These are phyloP conservation scores for Tuber brumale DNA, from an alignment of 495 filamentous ascomycete genomes.

Conservation along the genomic window DNA sequence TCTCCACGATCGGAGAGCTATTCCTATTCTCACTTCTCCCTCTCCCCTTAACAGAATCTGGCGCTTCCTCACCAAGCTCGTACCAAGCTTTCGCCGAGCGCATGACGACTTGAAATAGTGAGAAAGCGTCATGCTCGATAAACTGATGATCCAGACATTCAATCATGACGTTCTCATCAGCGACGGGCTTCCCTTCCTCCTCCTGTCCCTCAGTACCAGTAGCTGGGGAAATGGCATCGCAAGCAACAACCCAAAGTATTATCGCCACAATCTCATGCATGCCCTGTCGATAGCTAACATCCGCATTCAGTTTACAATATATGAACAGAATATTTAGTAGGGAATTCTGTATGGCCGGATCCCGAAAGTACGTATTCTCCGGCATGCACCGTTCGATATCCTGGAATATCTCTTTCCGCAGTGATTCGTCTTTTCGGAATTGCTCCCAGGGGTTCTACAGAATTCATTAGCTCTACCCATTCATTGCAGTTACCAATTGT, in stretches of 20 bases:
- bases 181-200: conserved; percentile 35
- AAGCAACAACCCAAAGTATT: conserved; percentile 77
- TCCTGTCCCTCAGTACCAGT: conserved; percentile 12
- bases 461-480: neutral
- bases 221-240: conserved; percentile 62
- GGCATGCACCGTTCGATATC: conserved; percentile 91
- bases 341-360: conserved; percentile 67
- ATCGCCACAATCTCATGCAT: conserved; percentile 96
- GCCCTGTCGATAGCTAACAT: conserved; percentile 82
- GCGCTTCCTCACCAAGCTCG: conserved; percentile 52
- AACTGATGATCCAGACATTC: conserved; percentile 62
- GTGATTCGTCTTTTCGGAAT: conserved; percentile 71
- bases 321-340: conserved; percentile 87
- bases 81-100: conserved; percentile 79
- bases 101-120: conserved; percentile 80
- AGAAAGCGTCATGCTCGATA: conserved; percentile 86
- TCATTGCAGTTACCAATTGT: conserved; percentile 17
- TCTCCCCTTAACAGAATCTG: conserved; percentile 43
- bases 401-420: conserved; percentile 85
- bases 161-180: conserved; percentile 51
- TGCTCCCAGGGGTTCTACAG: conserved; percentile 84
- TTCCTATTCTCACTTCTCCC: conserved; percentile 34
- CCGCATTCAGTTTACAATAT: conserved; percentile 86
- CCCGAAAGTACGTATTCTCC: conserved; percentile 83
- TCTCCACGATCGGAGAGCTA: conserved; percentile 73